Evolutionary conservation across 2,329 filamentous ascomycete genomes (phyloP), one percentile per base, ranked within the genome.

Genomic region (Fusarium miscanthi): DNA sequence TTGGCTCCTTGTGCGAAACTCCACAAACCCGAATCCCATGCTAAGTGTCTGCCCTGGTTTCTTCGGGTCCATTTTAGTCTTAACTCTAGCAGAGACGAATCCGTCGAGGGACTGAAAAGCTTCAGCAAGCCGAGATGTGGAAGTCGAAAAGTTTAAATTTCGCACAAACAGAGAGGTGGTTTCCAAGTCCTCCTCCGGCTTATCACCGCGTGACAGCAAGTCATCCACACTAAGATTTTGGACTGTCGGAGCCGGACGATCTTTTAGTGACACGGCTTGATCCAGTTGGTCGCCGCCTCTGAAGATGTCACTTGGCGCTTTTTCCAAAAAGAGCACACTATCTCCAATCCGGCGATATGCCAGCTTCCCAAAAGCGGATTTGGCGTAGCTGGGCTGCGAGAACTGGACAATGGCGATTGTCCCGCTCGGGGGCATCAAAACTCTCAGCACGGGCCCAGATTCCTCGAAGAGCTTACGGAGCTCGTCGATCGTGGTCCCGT

Each of bases 21-120:
- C 94, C 66, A 94, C 89, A 81, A 99, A 99, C 48, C 95, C 96
- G 80, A 97, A 99, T 41, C 96, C 96, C 95, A 98, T 98, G 80
- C 95, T 98, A 59, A 99, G 89, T 8, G 92, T 88, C 81, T 97
- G 92, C 13, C 93, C 94, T 23, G 93, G 91, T 78, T 92, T 93
- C 85, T 97, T 98, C n/a, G 94, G 89, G 79, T 99, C 94, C 42
- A 91, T 89, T 84, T 97, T 97, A 30, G 94, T 98, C 85, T 98
- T 98, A 74, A 99, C 94, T 73, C 90, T 89, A 33, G 94, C 95
- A 63, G 93, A 94, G 72, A 96, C 86, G 82, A 98, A 98, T 59
- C 96, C 96, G 76, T 94, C 92, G 60, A 98, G 85, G 59, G 93
- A 87, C 70, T 89, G 87, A 84, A 98, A 98, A 30, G 90, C 88